Evolutionary conservation across 2,329 filamentous ascomycete genomes (phyloP), one percentile per base, ranked within the genome.

Genomic region (Fusarium sp.): DNA sequence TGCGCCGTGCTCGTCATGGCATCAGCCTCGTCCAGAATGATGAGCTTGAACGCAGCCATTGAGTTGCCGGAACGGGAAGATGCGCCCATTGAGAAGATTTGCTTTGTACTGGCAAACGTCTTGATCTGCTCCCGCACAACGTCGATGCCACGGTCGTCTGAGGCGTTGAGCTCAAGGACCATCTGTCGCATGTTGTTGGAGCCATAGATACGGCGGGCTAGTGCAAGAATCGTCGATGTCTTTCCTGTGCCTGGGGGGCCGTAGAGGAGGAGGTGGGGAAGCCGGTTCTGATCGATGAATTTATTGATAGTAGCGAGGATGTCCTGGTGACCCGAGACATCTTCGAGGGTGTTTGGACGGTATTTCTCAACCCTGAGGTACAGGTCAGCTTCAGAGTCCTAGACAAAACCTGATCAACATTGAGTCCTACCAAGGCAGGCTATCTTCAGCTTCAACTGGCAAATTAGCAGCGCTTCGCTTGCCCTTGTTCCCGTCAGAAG

Each of bases 61-160:
- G 83, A 78, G 29, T 78, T 71, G 19, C 74, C 57, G 46, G 71
- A 73, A 6, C 81, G 71, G 31, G 78, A 78, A 2, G 83, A 78
- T 8, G 81, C 80, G n/a, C 85, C 86, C 72, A 84, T 78, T 13
- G 79, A 82, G 79, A 99, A 99, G 70, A 99, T 99, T 74, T 99
- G 95, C 77, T 96, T 97, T 8, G 95, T 99, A 68, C 91, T 96
- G 36, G 92, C 94, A 78, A 99, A 99, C 0, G 95, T 99, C 83
- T 98, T 99, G 85, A 99, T 99, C 78, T 99, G 95, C 79, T 99
- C 95, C 66, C 93, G 87, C 53, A 99, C 95, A 3, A 99, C 95
- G 66, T 99, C 95, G 75, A 99, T 99, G 72, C 95, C 95, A 77
- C 95, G 86, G 76, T 99, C 95, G 73, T 99, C 95, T 44, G 93